Evolutionary conservation across 495 filamentous ascomycete genomes (phyloP).

Genomic region (Annulohypoxylon moriforme): DNA sequence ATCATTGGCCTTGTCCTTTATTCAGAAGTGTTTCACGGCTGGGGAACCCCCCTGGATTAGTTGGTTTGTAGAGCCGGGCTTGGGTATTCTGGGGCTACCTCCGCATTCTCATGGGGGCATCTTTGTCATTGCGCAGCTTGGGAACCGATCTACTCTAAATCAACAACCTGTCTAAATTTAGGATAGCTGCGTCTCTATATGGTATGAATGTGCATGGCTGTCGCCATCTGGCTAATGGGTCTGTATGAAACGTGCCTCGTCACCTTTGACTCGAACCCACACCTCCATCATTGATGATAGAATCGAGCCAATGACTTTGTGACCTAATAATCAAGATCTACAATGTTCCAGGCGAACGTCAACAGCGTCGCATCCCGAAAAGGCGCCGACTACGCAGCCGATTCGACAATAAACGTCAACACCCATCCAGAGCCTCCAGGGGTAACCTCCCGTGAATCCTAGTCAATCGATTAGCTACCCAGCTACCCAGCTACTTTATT

Average conservation of each 20-base stretch:
- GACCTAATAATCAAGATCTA: slow-evolving; percentile 28
- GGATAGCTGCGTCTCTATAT: not conserved
- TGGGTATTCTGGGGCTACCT: slow-evolving; percentile 7
- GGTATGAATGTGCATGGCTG: not conserved
- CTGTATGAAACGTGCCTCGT: slow-evolving; percentile 4
- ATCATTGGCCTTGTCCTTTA: slow-evolving; percentile 7
- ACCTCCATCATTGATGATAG: not conserved
- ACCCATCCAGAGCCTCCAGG: slow-evolving; percentile 21
- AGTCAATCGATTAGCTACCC: slow-evolving; percentile 2
- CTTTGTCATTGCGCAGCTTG: not conserved
- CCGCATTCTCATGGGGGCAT: slow-evolving; percentile 11
- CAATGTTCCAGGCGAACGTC: slow-evolving; percentile 10
- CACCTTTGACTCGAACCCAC: not conserved
- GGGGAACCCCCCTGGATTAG: slow-evolving; percentile 2
- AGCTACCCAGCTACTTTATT: too few relatives aligned
- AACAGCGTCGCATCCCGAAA: slow-evolving; percentile 21
- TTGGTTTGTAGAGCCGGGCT: not conserved
- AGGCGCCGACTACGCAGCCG: slow-evolving; percentile 30
- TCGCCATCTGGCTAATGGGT: slow-evolving; percentile 8
- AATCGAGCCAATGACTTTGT: not conserved
- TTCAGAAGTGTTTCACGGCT: slow-evolving; percentile 16
- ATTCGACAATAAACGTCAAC: slow-evolving; percentile 18
- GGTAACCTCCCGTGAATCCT: slow-evolving; percentile 5
- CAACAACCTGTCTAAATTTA: slow-evolving; percentile 20
- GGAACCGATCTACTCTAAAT: slow-evolving; percentile 23